Percentiles rank a stretch among this genome's conserved stretches.
These are phyloP conservation scores for Podaxis rugospora DNA, from an alignment of 768 basidiomycete genomes.

Conservation along the genomic window DNA sequence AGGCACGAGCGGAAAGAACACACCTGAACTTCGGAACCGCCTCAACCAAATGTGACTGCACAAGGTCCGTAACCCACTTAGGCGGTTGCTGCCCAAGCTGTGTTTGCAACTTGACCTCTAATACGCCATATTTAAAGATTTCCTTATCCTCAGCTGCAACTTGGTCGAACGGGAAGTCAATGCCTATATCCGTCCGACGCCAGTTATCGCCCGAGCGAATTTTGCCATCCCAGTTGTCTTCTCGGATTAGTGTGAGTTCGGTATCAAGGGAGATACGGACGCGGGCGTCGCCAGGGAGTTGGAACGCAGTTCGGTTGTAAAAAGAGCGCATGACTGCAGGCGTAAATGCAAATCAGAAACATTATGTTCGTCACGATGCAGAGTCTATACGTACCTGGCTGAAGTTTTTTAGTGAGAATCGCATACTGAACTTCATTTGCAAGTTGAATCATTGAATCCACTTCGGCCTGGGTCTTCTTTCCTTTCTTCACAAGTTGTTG, in stretches of 20 bases:
- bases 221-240: constrained; percentile 93
- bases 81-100: constrained; percentile 95
- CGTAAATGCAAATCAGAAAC: neutral
- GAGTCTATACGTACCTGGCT: constrained; percentile 57
- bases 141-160: constrained; percentile 78
- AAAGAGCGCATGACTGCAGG: constrained; percentile 87
- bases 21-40: constrained; percentile 97
- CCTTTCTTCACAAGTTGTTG: constrained; percentile 81
- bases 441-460: constrained; percentile 91
- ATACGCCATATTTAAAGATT: constrained; percentile 92
- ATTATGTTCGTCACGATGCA: neutral
- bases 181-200: constrained; percentile 90
- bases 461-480: constrained; percentile 89
- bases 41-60: constrained; percentile 92
- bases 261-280: constrained; percentile 99
- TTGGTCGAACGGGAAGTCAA: constrained; percentile 87
- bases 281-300: constrained; percentile 96
- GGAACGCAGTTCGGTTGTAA: constrained; percentile 98
- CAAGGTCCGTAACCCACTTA: constrained; percentile 94
- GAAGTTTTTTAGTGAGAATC: constrained; percentile 72
- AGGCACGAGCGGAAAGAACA: neutral
- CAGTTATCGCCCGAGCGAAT: constrained; percentile 83
- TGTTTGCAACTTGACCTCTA: constrained; percentile 97
- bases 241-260: constrained; percentile 88
- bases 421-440: constrained; percentile 97